These are phyloP conservation scores for Botryotinia convoluta DNA, from an alignment of 2,329 filamentous ascomycete species.

Conservation along the genomic window DNA sequence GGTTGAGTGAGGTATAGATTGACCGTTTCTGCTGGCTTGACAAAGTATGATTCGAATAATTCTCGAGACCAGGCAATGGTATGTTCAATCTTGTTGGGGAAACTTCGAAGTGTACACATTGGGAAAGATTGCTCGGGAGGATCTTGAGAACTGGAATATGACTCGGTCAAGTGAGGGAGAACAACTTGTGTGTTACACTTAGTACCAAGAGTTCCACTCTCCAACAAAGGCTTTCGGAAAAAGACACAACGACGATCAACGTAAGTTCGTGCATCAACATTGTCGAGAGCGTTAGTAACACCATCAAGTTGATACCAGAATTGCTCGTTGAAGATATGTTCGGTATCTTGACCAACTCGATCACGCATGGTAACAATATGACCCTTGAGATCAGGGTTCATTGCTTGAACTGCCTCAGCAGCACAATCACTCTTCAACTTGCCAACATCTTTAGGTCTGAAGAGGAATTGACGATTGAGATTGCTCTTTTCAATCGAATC, in stretches of 20 bases:
- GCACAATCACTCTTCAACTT: conserved; percentile 96
- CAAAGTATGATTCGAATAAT: conserved; percentile 90
- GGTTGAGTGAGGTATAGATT: conserved; percentile 91
- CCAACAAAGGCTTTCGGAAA: conserved; percentile 93
- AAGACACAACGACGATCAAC: conserved; percentile 96
- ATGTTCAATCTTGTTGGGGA: conserved; percentile 97
- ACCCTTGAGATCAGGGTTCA: conserved; percentile 89
- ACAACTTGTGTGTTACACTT: conserved; percentile 99
- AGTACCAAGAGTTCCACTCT: conserved; percentile 96
- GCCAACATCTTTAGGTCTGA: conserved; percentile 89
- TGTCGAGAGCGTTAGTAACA: conserved; percentile 96
- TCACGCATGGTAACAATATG: conserved; percentile 87
- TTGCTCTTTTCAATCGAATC: conserved; percentile 99
- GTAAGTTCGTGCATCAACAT: conserved; percentile 94
- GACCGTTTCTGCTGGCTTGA: conserved; percentile 88
- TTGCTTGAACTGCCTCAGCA: conserved; percentile 80
- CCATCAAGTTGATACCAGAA: conserved; percentile 89
- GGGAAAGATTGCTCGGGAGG: conserved; percentile 98
- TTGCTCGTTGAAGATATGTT: conserved; percentile 87
- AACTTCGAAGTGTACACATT: conserved; percentile 96
- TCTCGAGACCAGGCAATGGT: conserved; percentile 98
- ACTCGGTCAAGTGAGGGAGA: conserved; percentile 86
- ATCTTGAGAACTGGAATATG: conserved; percentile 95
- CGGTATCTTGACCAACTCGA: conserved; percentile 86
- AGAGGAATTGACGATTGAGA: conserved; percentile 94